phyloP scores from a whole-genome alignment of 2,329 filamentous ascomycete species.

The Neobulgaria alba region DNA sequence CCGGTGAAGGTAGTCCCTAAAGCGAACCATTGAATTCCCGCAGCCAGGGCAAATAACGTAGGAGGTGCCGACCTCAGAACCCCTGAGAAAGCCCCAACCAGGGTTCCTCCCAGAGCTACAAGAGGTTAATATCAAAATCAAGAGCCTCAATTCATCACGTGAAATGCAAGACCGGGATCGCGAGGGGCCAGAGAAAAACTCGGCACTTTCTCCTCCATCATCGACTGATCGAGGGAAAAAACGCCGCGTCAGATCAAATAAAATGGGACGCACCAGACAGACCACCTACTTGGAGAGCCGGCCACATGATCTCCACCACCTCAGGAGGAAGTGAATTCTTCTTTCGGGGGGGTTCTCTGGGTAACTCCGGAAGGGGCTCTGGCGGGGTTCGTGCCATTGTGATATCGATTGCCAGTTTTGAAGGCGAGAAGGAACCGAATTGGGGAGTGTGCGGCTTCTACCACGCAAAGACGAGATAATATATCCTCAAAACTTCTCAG shows the following conservation, averaged over 20 bases:
- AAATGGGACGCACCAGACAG: conserved; percentile 42
- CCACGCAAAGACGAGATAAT: too few relatives aligned
- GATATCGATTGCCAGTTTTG: too few relatives aligned
- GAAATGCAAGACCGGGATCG: conserved; percentile 1
- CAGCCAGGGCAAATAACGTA: conserved; percentile 60
- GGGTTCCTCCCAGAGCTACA: conserved; percentile 51
- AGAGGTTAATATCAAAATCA: conserved; percentile 23
- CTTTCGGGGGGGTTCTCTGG: too few relatives aligned
- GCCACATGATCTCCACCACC: conserved; percentile 37
- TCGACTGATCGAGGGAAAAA: conserved; percentile 1
- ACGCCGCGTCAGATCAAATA: background rate
- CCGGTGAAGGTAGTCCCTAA: conserved; percentile 72
- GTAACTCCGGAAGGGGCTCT: too few relatives aligned
- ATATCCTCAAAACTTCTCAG: too few relatives aligned
- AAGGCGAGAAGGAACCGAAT: too few relatives aligned
- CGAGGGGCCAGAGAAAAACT: background rate
- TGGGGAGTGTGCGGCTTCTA: too few relatives aligned
- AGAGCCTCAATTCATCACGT: conserved; percentile 9
- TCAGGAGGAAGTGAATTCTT: conserved; percentile 32
- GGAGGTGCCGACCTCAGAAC: conserved; percentile 61
- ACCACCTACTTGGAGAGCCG: conserved; percentile 51
- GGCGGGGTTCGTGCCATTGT: too few relatives aligned
- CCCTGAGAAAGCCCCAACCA: conserved; percentile 61
- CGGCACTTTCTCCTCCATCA: background rate
- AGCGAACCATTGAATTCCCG: conserved; percentile 73